These are phyloP conservation scores for Larix kaempferi DNA, from an alignment of 75 land plant species.

Conservation along the genomic window DNA sequence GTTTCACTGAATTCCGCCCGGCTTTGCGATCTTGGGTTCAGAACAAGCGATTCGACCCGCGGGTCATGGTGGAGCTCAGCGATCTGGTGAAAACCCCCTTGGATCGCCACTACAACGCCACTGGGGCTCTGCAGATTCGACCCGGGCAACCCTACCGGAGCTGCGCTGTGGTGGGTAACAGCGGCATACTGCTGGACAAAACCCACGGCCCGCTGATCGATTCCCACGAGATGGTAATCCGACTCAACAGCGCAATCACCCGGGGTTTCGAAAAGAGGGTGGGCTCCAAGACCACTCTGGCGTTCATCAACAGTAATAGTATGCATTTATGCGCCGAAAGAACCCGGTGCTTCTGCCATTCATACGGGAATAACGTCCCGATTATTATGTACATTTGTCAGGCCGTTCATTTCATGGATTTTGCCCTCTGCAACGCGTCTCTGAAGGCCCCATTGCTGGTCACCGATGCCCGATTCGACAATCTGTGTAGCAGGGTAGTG, in stretches of 20 bases:
- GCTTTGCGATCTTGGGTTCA: constrained; percentile 35
- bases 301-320: constrained; percentile 9
- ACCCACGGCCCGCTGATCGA: constrained; percentile 20
- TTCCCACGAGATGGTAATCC: constrained; percentile 23
- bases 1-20: constrained; percentile 34
- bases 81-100: constrained; percentile 32
- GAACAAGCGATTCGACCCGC: constrained; percentile 40
- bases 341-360: background rate
- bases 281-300: constrained; percentile 16
- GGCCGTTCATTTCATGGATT: constrained; percentile 24
- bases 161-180: constrained; percentile 19
- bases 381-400: constrained; percentile 24
- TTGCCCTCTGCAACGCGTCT: constrained; percentile 11
- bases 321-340: background rate
- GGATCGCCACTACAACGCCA: constrained; percentile 26
- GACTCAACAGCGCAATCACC: background rate
- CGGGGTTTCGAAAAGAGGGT: constrained; percentile 32
- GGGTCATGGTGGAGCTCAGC: constrained; percentile 42
- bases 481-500: constrained; percentile 23
- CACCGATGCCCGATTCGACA: constrained; percentile 33
- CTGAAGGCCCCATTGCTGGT: constrained; percentile 28
- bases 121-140: background rate
- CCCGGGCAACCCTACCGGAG: background rate
- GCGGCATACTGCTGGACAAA: constrained; percentile 15
- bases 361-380: constrained; percentile 13